Evolutionary conservation across 805 yeast genomes (phyloP), one percentile per base, ranked within the genome.

Genomic region (Lipomyces yamadae): DNA sequence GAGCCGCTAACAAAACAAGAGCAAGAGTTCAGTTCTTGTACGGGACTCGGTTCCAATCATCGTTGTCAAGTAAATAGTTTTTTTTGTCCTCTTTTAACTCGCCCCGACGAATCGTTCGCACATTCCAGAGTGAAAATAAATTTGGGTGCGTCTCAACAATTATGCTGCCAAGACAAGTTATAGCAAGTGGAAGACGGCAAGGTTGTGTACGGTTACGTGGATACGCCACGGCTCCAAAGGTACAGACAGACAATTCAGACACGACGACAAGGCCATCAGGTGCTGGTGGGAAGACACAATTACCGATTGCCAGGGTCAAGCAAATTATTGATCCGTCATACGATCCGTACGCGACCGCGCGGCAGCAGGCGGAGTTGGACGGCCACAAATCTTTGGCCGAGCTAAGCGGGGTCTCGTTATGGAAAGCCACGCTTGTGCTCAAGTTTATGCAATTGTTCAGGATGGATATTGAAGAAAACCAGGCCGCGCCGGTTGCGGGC

Each of bases 401-500:
- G 15, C 54, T 64, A 8, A 53, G 61, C n/a, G 70, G 68, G 24
- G 50, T 56, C 30, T 30, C 68, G n/a, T 24, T 53, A 45, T 68
- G 71, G 71, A 63, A 57, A 33, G 62, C 66, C 10, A 30, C 57
- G 13, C 15, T 57, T 29, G 59, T 67, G 32, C 29, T 56, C 37
- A 58, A 42, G 34, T 59, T 78, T 39, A 77, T 79, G 65, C 63
- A 67, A 24, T 52, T 83, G 10, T 88, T 94, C 76, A 82, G 86
- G 70, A 80, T 94, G 65, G 97, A 94, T 78, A 92, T 94, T 96
- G 98, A 94, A 80, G 86, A 86, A 70, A 85, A 93, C 50, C 85
- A 98, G 75, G 90, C 98, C 0, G 98, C 98, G 34, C 92, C 98
- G 0, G 88, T 94, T 70, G 97, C 97, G 4, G 98, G 98, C 7